A percentile compares a stretch with the other conserved stretches of the same genome.
Conservation (phyloP, 805 yeast species). For the Diddensiella transvaalensis region DNA sequence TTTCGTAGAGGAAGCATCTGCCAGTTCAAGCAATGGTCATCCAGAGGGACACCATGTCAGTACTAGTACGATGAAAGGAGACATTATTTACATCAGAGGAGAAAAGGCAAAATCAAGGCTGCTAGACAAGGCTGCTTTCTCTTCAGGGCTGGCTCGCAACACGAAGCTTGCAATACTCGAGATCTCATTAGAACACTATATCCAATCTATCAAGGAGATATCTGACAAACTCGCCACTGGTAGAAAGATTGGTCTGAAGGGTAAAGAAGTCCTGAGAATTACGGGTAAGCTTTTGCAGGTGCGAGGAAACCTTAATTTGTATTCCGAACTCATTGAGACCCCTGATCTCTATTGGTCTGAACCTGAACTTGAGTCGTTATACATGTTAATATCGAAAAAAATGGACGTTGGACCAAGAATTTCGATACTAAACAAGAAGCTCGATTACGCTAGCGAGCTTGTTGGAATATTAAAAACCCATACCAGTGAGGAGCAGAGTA, state of each 20-base stretch:
- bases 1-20: slow-evolving; percentile 47
- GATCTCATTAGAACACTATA: slow-evolving; percentile 62
- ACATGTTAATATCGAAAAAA: slow-evolving; percentile 62
- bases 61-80: slow-evolving; percentile 51
- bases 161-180: slow-evolving; percentile 83
- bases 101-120: slow-evolving; percentile 43
- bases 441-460: slow-evolving; percentile 90
- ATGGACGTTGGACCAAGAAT: slow-evolving; percentile 78
- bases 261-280: slow-evolving; percentile 53
- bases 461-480: slow-evolving; percentile 73
- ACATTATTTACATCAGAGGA: slow-evolving; percentile 64
- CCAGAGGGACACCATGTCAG: neutral
- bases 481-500: slow-evolving; percentile 69
- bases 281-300: slow-evolving; percentile 74
- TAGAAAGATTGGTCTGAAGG: slow-evolving; percentile 41
- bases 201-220: slow-evolving; percentile 57
- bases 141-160: slow-evolving; percentile 82
- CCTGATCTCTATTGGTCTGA: slow-evolving; percentile 95
- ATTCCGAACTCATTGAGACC: slow-evolving; percentile 84
- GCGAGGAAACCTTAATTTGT: slow-evolving; percentile 78
- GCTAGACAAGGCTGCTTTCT: slow-evolving; percentile 81
- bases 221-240: slow-evolving; percentile 70
- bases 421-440: slow-evolving; percentile 71
- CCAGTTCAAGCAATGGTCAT: slow-evolving; percentile 26
- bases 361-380: slow-evolving; percentile 75